A percentile compares a stretch with the other conserved stretches of the same genome.
Evolutionary conservation across 148 eudicot species (phyloP).

Genomic region (Camellia lanceoleosa): DNA sequence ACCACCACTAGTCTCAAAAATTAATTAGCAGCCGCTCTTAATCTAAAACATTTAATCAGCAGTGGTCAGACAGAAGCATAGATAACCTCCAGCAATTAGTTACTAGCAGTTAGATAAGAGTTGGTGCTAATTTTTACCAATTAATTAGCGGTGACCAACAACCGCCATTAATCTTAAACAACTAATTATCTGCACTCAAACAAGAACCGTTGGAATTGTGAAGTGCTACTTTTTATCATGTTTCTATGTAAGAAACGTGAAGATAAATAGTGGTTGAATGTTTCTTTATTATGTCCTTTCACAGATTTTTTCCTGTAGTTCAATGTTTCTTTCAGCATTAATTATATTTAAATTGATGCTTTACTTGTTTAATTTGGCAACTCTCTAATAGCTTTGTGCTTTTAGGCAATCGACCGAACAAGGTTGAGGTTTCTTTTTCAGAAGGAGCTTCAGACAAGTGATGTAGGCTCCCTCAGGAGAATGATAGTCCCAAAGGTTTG

Average conservation of each 20-base stretch:
- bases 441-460: slow-evolving; percentile 81
- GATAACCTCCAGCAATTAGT: background rate
- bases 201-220: too few relatives aligned
- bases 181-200: background rate
- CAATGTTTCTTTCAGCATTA: background rate
- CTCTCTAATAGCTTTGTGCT: slow-evolving; percentile 1
- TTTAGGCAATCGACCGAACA: slow-evolving; percentile 51
- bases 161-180: background rate
- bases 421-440: slow-evolving; percentile 61
- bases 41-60: background rate
- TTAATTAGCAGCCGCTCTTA: background rate
- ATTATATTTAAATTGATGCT: background rate
- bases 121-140: background rate
- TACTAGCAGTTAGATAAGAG: background rate
- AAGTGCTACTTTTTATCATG: background rate
- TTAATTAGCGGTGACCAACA: background rate
- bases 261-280: background rate
- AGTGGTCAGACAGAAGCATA: background rate
- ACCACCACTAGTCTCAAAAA: background rate
- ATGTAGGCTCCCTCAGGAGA: slow-evolving; percentile 63
- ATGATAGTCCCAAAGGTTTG: slow-evolving; percentile 86
- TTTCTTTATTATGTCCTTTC: background rate
- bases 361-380: background rate
- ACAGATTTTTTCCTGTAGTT: background rate
- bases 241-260: background rate